Evolutionary conservation across 108 stramenopile species (phyloP).

Genomic region (Stephanodiscus minutulus): DNA sequence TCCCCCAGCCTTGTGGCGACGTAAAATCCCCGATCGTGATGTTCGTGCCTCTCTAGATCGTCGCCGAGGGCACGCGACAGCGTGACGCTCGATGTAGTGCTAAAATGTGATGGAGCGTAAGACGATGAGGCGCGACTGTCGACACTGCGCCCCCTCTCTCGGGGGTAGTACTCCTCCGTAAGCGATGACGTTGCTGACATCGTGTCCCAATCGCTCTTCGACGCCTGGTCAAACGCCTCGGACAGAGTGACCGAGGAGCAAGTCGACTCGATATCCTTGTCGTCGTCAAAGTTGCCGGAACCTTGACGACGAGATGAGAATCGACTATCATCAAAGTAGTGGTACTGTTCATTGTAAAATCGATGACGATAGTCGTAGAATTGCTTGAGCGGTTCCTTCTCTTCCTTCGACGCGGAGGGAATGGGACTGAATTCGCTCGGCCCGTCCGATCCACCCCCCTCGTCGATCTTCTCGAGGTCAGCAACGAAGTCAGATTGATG

Average conservation of each 20-base stretch:
- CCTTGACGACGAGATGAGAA: conserved; percentile 9
- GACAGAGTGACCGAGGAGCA: conserved; percentile 49
- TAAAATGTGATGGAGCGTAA: too few species aligned
- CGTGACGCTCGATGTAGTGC: conserved; percentile 41
- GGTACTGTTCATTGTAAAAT: conserved; percentile 42
- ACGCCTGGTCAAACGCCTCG: conserved; percentile 32
- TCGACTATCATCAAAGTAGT: conserved; percentile 35
- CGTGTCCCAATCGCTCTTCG: conserved; percentile 4
- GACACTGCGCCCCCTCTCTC: not conserved
- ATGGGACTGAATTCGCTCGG: not conserved
- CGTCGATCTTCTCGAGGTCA: conserved; percentile 39
- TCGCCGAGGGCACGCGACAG: conserved; percentile 28
- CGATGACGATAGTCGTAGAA: conserved; percentile 30
- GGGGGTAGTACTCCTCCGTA: conserved; percentile 13
- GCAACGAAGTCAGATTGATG: conserved; percentile 18
- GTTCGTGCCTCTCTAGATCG: conserved; percentile 36
- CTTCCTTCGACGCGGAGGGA: not conserved
- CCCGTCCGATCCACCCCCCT: conserved; percentile 20
- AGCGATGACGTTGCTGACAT: conserved; percentile 26
- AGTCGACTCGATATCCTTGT: conserved; percentile 23
- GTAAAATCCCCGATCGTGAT: conserved; percentile 33
- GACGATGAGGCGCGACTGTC: conserved; percentile 1
- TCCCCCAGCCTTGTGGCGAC: conserved; percentile 42
- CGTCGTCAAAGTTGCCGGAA: conserved; percentile 3
- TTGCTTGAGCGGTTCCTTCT: not conserved